These are phyloP conservation scores for Coniochaeta sp. DNA, from an alignment of 2,329 filamentous ascomycete species.

Conservation along the genomic window DNA sequence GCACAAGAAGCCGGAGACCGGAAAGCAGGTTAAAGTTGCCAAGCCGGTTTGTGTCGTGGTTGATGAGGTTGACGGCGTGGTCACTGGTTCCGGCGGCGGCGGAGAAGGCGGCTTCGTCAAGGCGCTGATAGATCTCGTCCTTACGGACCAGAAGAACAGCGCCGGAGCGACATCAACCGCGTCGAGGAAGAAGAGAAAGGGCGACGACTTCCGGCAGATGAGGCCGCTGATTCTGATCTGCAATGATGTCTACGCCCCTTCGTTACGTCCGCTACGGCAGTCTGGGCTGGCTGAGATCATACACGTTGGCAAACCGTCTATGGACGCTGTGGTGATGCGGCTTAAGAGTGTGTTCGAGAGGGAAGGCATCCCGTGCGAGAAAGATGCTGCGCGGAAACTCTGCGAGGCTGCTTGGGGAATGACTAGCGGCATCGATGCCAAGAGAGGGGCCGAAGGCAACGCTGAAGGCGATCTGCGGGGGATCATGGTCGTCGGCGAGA, in stretches of 20 bases:
- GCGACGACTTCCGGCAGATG: slow-evolving; percentile 79
- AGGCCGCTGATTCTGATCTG: slow-evolving; percentile 90
- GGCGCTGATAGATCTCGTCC: slow-evolving; percentile 83
- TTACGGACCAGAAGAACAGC: slow-evolving; percentile 76
- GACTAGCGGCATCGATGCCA: slow-evolving; percentile 61
- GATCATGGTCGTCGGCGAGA: slow-evolving; percentile 80
- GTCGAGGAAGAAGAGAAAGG: slow-evolving; percentile 53
- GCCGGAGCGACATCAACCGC: slow-evolving; percentile 19
- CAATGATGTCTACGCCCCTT: slow-evolving; percentile 93
- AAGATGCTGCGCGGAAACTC: slow-evolving; percentile 77
- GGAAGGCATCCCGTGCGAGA: slow-evolving; percentile 82
- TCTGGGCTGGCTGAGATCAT: slow-evolving; percentile 82
- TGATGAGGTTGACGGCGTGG: slow-evolving; percentile 93
- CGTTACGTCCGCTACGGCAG: slow-evolving; percentile 78
- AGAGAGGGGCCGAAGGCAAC: slow-evolving; percentile 59
- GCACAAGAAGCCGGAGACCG: slow-evolving; percentile 44
- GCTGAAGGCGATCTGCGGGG: slow-evolving; percentile 69
- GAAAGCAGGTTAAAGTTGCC: slow-evolving; percentile 59
- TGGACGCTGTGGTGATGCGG: slow-evolving; percentile 77
- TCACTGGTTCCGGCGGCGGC: slow-evolving; percentile 65
- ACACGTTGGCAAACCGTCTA: slow-evolving; percentile 78
- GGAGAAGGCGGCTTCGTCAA: slow-evolving; percentile 94
- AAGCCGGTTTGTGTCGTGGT: slow-evolving; percentile 90
- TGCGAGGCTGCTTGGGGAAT: slow-evolving; percentile 82
- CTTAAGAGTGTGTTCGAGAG: slow-evolving; percentile 80